Base-by-base conservation (phyloP, 176 grass and related monocot genomes). In the Lolium perenne region DNA sequence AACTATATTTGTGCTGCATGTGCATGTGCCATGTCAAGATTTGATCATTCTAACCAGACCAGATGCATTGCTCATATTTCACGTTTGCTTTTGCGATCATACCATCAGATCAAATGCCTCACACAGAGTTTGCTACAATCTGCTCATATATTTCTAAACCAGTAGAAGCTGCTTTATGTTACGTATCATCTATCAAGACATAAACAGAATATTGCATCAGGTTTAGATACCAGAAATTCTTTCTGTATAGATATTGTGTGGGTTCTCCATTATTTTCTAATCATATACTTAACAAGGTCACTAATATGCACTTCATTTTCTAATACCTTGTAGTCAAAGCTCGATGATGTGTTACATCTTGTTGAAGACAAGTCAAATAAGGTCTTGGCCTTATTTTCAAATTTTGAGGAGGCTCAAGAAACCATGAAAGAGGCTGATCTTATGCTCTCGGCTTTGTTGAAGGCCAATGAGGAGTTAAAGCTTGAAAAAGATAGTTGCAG, bases 361-460 rank as follows among this genome's bases (percentile, higher is more conserved):
- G 51, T 90, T 6, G 82, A 91, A 83, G 86, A 91, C 22, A 86
- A 83, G 85, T 87, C 92, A 86, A 93, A 86, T 56, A 85, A 93
- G 74, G 88, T 85, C 68, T n/a, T 87, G 8, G 78, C 72, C 22
- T 86, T 93, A 45, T 87, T 92, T 78, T 90, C 85, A 56, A 92
- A 97, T 43, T 97, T 92, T 78, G 92, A 97, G 83, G 87, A 92
- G 66, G 88, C 90, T 82, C 90, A 94, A 87, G 92, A 92, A 86
- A 91, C 86, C 81, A 97, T 97, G 94, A 67, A 92, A 92, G 94
- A 97, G 54, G 90, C 94, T 74, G 92, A 97, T 74, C 64, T 85
- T 38, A 92, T 97, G 62, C 71, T 97, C 23, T 88, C 87, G 62
- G 82, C 88, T 80, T 66, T 94, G 71, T 66, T 94, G 43, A 93